phyloP scores from a whole-genome alignment of 306 rosid species.

The Calophaca sinica region DNA sequence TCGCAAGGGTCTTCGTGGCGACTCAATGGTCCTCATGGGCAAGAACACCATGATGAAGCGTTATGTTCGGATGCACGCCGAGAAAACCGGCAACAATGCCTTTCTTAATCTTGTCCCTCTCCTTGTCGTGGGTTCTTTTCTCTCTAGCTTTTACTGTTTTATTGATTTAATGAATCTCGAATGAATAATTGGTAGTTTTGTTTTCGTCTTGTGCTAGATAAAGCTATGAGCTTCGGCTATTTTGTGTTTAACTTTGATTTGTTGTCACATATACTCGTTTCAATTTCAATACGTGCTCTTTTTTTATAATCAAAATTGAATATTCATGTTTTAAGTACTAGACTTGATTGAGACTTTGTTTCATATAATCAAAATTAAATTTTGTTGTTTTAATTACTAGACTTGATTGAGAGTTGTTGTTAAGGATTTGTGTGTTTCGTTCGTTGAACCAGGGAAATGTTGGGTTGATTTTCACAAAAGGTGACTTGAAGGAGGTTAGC shows the following conservation, averaged over 20 bases:
- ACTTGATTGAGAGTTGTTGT: no score
- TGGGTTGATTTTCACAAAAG: constrained; percentile 29
- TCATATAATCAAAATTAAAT: no score
- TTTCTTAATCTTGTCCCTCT: constrained; percentile 24
- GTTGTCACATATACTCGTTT: no score
- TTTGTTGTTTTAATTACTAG: no score
- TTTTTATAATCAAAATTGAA: no score
- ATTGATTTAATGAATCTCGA: no score
- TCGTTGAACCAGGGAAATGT: constrained; percentile 17
- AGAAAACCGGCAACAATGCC: constrained; percentile 12
- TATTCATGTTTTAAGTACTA: no score
- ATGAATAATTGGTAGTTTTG: no score
- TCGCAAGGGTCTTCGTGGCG: constrained; percentile 24
- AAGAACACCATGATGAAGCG: constrained; percentile 34
- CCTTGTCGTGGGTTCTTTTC: neutral
- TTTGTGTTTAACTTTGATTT: neutral
- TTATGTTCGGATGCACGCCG: constrained; percentile 10
- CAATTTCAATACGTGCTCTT: no score
- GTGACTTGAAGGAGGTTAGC: constrained; percentile 33
- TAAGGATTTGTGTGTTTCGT: no score
- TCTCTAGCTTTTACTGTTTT: neutral
- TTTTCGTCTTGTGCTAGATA: neutral
- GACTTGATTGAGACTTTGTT: no score
- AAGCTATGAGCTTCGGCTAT: neutral
- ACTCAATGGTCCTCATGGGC: constrained; percentile 8